Percentiles rank a stretch among this genome's conserved stretches.
Conservation (phyloP, 1,284 basidiomycete species). For the Caloboletus inedulis region DNA sequence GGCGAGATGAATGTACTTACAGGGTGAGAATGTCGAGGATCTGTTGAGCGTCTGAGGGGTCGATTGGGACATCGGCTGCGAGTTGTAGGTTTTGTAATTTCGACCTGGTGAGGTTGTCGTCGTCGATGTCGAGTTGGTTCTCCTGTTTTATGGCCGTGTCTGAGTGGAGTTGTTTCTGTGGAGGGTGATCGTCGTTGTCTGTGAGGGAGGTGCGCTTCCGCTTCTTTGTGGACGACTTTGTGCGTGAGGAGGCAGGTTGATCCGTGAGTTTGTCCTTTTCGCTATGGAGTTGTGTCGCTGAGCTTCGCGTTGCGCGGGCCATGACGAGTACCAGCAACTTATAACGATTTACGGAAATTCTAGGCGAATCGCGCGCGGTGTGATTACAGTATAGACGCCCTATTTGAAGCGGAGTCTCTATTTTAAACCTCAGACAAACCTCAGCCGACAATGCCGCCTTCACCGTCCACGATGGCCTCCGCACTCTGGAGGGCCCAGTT, state of each 20-base stretch:
- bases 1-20: slow-evolving; percentile 39
- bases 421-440: slow-evolving; percentile 17
- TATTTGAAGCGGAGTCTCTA: slow-evolving; percentile 16
- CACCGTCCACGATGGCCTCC: slow-evolving; percentile 38
- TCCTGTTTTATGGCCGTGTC: slow-evolving; percentile 34
- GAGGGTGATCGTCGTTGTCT: slow-evolving; percentile 43
- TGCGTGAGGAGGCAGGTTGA: slow-evolving; percentile 22
- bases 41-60: slow-evolving; percentile 49
- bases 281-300: slow-evolving; percentile 39
- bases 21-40: slow-evolving; percentile 75
- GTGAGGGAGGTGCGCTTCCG: slow-evolving; percentile 54
- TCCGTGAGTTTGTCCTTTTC: slow-evolving; percentile 37
- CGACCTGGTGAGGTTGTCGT: slow-evolving; percentile 24
- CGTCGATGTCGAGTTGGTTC: slow-evolving; percentile 31
- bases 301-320: slow-evolving; percentile 69
- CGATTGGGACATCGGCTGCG: slow-evolving; percentile 50
- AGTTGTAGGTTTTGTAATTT: slow-evolving; percentile 29
- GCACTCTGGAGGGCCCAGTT: slow-evolving; percentile 55
- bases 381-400: slow-evolving; percentile 31
- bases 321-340: slow-evolving; percentile 31
- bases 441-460: background rate
- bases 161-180: slow-evolving; percentile 45
- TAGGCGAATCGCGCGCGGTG: slow-evolving; percentile 20
- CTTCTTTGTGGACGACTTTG: slow-evolving; percentile 50
- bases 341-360: slow-evolving; percentile 25